Conservation (phyloP, 192 early-diverging fungal genomes). For the Coemansia reversa region DNA sequence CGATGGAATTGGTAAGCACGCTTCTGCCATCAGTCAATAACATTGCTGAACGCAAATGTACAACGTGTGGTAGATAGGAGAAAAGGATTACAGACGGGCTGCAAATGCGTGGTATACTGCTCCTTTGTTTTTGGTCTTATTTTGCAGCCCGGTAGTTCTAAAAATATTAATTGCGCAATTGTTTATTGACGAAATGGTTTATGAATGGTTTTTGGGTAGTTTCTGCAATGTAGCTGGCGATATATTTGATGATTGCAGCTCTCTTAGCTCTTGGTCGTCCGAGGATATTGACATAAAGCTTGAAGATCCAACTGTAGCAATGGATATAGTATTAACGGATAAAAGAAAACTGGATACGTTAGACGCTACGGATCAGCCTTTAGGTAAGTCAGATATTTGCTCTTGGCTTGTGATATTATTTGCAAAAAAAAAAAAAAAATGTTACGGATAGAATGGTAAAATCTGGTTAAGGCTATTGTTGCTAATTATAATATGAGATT, state of each 20-base stretch:
- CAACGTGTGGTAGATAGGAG: not conserved
- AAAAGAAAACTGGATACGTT: not conserved
- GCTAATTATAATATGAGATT: not conserved
- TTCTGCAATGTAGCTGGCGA: constrained; percentile 10
- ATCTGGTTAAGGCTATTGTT: not conserved
- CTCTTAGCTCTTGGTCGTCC: constrained; percentile 33
- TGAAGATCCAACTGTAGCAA: not conserved
- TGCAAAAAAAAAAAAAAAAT: not conserved
- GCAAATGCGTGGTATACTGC: not conserved
- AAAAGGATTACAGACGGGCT: not conserved
- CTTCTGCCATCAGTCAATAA: constrained; percentile 1
- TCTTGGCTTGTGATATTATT: not conserved
- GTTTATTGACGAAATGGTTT: not conserved
- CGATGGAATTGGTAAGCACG: constrained; percentile 24
- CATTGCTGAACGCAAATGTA: not conserved
- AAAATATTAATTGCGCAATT: not conserved
- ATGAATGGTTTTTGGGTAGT: constrained; percentile 1
- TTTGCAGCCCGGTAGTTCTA: constrained; percentile 1
- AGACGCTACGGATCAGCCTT: not conserved
- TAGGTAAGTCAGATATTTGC: not conserved
- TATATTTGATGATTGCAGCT: constrained; percentile 30
- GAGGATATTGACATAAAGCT: not conserved
- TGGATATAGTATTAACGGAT: not conserved
- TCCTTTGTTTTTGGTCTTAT: not conserved
- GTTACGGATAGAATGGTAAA: not conserved